These are phyloP conservation scores for Hanseniaspora pseudoguilliermondii DNA, from an alignment of 805 yeast species.

Conservation along the genomic window DNA sequence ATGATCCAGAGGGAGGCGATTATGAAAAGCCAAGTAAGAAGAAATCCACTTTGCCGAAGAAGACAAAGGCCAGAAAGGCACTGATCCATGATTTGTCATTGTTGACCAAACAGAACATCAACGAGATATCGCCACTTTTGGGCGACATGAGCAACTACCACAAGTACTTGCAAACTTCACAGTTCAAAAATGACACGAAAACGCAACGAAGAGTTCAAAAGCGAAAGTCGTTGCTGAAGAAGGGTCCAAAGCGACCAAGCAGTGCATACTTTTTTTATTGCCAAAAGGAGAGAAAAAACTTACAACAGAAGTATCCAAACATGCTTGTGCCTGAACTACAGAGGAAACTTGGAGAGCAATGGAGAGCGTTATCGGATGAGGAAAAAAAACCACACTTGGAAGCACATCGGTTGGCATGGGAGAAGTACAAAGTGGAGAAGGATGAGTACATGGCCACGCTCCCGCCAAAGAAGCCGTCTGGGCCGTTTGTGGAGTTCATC, in stretches of 20 bases:
- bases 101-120: slow-evolving; percentile 3
- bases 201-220: slow-evolving; percentile 29
- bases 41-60: slow-evolving; percentile 4
- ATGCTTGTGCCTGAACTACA: slow-evolving; percentile 31
- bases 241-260: slow-evolving; percentile 30
- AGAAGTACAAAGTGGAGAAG: slow-evolving; percentile 26
- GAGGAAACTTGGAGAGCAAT: slow-evolving; percentile 73
- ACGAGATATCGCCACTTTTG: slow-evolving; percentile 4
- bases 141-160: neutral
- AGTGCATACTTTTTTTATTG: slow-evolving; percentile 30
- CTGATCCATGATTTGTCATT: slow-evolving; percentile 2
- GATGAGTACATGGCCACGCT: slow-evolving; percentile 27
- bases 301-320: slow-evolving; percentile 25
- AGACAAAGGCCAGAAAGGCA: slow-evolving; percentile 8
- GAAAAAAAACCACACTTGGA: slow-evolving; percentile 73
- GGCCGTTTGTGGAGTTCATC: slow-evolving; percentile 28
- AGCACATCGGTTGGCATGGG: slow-evolving; percentile 30
- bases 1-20: neutral
- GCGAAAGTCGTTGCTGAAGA: slow-evolving; percentile 26
- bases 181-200: slow-evolving; percentile 25
- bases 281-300: slow-evolving; percentile 25
- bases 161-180: slow-evolving; percentile 5
- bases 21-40: neutral
- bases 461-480: slow-evolving; percentile 31
- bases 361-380: slow-evolving; percentile 68